Evolutionary conservation across 495 filamentous ascomycete genomes (phyloP).

Genomic region (Polyplosphaeria fusca): DNA sequence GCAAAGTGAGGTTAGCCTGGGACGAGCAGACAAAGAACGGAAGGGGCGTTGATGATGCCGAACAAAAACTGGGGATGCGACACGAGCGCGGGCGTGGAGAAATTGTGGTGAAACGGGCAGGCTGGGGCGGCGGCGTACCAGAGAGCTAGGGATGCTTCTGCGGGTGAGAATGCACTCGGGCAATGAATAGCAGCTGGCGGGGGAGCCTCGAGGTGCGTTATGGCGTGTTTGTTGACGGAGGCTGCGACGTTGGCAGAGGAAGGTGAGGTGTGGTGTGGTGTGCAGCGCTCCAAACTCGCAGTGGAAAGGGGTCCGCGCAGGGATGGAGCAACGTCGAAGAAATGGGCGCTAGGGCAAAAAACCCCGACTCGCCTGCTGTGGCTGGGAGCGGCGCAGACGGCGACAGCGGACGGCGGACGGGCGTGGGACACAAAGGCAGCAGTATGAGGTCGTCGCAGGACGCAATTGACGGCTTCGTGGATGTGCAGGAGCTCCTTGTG

Average conservation of each 20-base stretch:
- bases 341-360: slow-evolving; percentile 22
- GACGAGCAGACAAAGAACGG: neutral
- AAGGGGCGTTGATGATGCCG: slow-evolving; percentile 6
- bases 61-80: slow-evolving; percentile 22
- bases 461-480: slow-evolving; percentile 20
- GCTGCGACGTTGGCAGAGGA: slow-evolving; percentile 29
- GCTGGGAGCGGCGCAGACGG: too few relatives aligned
- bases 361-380: slow-evolving; percentile 12
- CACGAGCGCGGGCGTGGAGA: slow-evolving; percentile 23
- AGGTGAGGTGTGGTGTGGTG: slow-evolving; percentile 33
- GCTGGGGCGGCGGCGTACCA: slow-evolving; percentile 26
- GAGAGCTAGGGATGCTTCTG: slow-evolving; percentile 30
- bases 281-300: slow-evolving; percentile 17
- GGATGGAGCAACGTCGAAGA: slow-evolving; percentile 25
- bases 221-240: slow-evolving; percentile 12
- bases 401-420: too few relatives aligned
- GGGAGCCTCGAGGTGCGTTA: neutral
- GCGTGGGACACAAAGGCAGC: neutral
- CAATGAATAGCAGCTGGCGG: slow-evolving; percentile 6
- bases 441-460: neutral
- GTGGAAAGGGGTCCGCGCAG: slow-evolving; percentile 31
- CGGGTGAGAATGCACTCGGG: slow-evolving; percentile 27
- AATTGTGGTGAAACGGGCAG: slow-evolving; percentile 17
- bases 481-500: neutral
- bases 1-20: slow-evolving; percentile 16